Evolutionary conservation across 805 yeast genomes (phyloP).

Genomic region (Monosporozyma servazzii): DNA sequence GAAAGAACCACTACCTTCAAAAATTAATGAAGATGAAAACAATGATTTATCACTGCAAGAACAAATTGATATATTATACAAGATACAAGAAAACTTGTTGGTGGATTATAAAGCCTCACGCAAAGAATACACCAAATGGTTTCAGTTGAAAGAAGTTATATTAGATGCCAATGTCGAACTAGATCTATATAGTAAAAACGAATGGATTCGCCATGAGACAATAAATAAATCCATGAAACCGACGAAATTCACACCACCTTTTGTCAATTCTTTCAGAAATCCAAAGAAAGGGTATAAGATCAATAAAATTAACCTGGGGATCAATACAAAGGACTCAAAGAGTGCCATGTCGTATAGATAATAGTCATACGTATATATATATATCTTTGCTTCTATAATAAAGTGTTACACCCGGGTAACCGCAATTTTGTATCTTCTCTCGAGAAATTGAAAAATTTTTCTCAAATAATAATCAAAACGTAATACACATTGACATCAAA

Average conservation of each 20-base stretch:
- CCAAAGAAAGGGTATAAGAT: not conserved
- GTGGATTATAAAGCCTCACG: slow-evolving; percentile 14
- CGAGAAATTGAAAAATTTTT: slow-evolving; percentile 1
- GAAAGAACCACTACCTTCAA: not conserved
- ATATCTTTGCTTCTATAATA: not conserved
- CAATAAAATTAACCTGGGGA: slow-evolving; percentile 1
- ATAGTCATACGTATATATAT: not conserved
- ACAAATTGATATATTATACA: slow-evolving; percentile 14
- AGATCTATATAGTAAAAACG: slow-evolving; percentile 24
- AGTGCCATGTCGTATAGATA: not conserved
- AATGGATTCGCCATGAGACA: slow-evolving; percentile 1
- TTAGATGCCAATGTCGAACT: slow-evolving; percentile 28
- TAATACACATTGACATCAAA: not conserved
- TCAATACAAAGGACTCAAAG: not conserved
- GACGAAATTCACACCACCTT: not conserved
- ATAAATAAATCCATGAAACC: not conserved
- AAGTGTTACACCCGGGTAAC: slow-evolving; percentile 1
- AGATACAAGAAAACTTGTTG: slow-evolving; percentile 15
- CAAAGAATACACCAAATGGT: slow-evolving; percentile 26
- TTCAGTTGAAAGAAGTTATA: slow-evolving; percentile 23
- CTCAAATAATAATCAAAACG: not conserved
- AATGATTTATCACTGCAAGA: slow-evolving; percentile 5
- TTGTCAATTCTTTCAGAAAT: not conserved
- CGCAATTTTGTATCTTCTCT: not conserved
- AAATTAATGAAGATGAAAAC: not conserved